A percentile compares a stretch with the other conserved stretches of the same genome.
Evolutionary conservation across 2,329 filamentous ascomycete species (phyloP).

Genomic region (Trichoderma polysporum): DNA sequence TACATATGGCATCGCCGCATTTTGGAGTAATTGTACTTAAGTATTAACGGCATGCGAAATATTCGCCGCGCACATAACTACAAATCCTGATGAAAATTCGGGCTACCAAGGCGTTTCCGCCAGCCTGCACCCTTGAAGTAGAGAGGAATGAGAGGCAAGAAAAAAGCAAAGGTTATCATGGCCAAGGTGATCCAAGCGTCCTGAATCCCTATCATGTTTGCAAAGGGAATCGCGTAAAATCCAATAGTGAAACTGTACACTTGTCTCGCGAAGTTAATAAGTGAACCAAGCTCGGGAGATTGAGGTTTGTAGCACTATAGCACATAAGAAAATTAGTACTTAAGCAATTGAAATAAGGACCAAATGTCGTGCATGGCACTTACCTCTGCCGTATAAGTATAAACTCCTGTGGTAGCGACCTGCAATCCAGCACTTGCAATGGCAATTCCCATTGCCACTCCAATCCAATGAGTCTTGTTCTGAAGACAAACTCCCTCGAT

Average conservation of each 20-base stretch:
- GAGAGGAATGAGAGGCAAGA: constrained; percentile 1
- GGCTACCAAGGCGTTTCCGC: constrained; percentile 10
- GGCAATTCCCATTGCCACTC: constrained; percentile 14
- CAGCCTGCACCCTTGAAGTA: constrained; percentile 6
- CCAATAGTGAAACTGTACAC: constrained; percentile 15
- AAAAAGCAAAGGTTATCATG: constrained; percentile 1
- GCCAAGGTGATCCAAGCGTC: constrained; percentile 14
- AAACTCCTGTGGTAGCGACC: constrained; percentile 8
- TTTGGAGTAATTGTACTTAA: background rate
- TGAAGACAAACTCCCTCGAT: constrained; percentile 12
- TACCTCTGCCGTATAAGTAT: constrained; percentile 15
- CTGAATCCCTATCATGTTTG: background rate
- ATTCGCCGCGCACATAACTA: background rate
- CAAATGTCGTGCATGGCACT: background rate
- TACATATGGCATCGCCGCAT: background rate
- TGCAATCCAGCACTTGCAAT: constrained; percentile 6
- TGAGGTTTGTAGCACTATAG: constrained; percentile 12
- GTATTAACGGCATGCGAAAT: background rate
- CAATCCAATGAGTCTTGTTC: constrained; percentile 15
- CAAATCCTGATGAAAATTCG: constrained; percentile 5
- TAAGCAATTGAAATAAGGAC: background rate
- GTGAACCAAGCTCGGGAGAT: constrained; percentile 4
- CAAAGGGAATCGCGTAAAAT: constrained; percentile 2
- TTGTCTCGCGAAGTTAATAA: constrained; percentile 8
- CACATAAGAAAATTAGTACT: background rate